A percentile compares a stretch with the other conserved stretches of the same genome.
phyloP scores from a whole-genome alignment of 768 basidiomycete genomes.

The Auriscalpium orientale region DNA sequence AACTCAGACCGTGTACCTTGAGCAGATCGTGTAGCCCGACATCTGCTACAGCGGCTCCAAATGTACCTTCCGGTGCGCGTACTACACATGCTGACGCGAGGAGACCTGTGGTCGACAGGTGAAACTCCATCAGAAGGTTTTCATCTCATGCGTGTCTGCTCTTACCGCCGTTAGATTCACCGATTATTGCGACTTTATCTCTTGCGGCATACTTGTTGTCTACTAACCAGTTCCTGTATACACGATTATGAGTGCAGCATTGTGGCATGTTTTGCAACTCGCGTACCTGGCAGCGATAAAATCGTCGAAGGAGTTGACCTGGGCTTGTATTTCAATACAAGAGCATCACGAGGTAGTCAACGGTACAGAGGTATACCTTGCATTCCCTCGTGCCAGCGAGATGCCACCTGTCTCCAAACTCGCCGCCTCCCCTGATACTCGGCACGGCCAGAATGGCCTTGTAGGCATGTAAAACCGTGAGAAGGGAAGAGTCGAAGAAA shows the following conservation, averaged over 20 bases:
- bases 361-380: constrained; percentile 39
- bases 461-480: constrained; percentile 69
- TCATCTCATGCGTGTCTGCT: background rate
- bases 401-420: constrained; percentile 87
- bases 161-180: constrained; percentile 75
- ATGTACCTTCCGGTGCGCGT: constrained; percentile 64
- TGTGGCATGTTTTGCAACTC: background rate
- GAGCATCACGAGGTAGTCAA: no score
- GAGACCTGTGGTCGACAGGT: constrained; percentile 37
- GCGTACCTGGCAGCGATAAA: constrained; percentile 76
- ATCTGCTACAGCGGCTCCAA: constrained; percentile 75
- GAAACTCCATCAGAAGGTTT: background rate
- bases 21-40: constrained; percentile 78
- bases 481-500: constrained; percentile 59
- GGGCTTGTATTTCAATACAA: background rate
- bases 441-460: constrained; percentile 55
- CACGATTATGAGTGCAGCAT: background rate
- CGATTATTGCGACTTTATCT: constrained; percentile 70
- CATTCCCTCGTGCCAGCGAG: constrained; percentile 58
- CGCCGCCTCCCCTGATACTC: constrained; percentile 49
- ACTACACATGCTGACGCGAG: constrained; percentile 76
- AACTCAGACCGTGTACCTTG: constrained; percentile 39
- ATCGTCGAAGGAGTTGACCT: constrained; percentile 75
- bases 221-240: constrained; percentile 56
- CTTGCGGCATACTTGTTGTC: constrained; percentile 59